phyloP scores from a whole-genome alignment of 2,329 filamentous ascomycete species.

The Botryosphaeria dothidea region DNA sequence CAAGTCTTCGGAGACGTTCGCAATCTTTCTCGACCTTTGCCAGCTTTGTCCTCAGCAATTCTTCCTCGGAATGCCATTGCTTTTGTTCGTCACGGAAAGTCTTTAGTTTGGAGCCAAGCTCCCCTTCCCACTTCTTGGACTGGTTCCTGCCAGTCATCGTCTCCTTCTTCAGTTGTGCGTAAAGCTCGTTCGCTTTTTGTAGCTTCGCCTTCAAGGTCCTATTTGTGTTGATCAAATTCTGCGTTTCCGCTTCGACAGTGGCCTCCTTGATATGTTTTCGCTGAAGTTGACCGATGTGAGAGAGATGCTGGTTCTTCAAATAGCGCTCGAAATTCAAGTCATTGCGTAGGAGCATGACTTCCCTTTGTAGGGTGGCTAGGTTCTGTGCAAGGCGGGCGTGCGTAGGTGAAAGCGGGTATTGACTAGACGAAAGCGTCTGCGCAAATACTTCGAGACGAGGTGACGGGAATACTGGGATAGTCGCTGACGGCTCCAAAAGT shows the following conservation, averaged over 20 bases:
- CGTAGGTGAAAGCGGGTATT: constrained; percentile 27
- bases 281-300: constrained; percentile 77
- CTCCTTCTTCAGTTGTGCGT: constrained; percentile 70
- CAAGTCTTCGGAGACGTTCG: constrained; percentile 64
- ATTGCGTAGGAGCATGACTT: constrained; percentile 75
- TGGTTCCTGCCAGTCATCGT: constrained; percentile 70
- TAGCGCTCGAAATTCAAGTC: constrained; percentile 83
- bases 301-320: constrained; percentile 79
- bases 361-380: constrained; percentile 61
- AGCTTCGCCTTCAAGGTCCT: constrained; percentile 71
- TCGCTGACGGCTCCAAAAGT: neutral
- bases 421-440: constrained; percentile 25
- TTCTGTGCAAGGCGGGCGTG: constrained; percentile 37
- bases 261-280: constrained; percentile 74
- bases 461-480: constrained; percentile 22
- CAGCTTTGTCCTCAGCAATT: constrained; percentile 59
- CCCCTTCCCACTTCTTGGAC: constrained; percentile 75
- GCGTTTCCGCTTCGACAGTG: constrained; percentile 77
- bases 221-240: constrained; percentile 77
- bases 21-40: constrained; percentile 60
- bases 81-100: constrained; percentile 70
- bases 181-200: constrained; percentile 70
- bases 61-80: constrained; percentile 60
- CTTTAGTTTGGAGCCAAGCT: constrained; percentile 67
- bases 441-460: constrained; percentile 37